Evolutionary conservation across 2,329 filamentous ascomycete species (phyloP).

Genomic region (Monosporascus sp.): DNA sequence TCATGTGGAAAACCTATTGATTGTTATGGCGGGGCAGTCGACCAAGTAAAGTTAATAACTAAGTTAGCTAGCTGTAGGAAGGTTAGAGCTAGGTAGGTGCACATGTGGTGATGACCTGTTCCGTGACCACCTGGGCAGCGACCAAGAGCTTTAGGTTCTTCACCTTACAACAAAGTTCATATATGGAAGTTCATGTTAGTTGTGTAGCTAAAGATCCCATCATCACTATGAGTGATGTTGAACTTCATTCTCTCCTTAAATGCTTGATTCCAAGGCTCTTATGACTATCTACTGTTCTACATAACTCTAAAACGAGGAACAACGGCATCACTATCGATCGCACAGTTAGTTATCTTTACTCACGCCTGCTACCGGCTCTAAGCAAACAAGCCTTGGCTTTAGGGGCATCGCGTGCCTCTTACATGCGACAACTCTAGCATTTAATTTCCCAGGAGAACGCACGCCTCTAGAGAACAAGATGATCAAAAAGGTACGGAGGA

Average conservation of each 20-base stretch:
- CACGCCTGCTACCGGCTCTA: background rate
- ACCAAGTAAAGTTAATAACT: background rate
- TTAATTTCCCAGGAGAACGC: background rate
- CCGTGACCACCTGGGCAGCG: background rate
- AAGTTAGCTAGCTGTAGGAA: too few relatives aligned
- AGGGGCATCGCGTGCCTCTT: background rate
- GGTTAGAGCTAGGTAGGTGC: background rate
- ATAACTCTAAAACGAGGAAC: background rate
- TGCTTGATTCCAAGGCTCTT: background rate
- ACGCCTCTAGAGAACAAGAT: background rate
- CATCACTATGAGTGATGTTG: background rate
- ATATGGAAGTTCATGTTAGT: too few relatives aligned
- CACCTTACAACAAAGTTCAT: too few relatives aligned
- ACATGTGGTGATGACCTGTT: background rate
- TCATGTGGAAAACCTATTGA: background rate
- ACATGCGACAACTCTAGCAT: background rate
- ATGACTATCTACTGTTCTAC: background rate
- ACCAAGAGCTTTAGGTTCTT: background rate
- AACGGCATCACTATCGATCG: background rate
- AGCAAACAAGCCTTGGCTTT: background rate
- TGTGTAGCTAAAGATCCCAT: too few relatives aligned
- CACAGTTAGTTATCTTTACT: background rate
- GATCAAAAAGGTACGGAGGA: conserved; percentile 21
- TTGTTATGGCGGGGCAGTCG: background rate
- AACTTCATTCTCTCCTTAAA: background rate